Evolutionary conservation across 371 early-diverging fungal genomes (phyloP), one percentile per base, ranked within the genome.

Genomic region (Circinella minor): DNA sequence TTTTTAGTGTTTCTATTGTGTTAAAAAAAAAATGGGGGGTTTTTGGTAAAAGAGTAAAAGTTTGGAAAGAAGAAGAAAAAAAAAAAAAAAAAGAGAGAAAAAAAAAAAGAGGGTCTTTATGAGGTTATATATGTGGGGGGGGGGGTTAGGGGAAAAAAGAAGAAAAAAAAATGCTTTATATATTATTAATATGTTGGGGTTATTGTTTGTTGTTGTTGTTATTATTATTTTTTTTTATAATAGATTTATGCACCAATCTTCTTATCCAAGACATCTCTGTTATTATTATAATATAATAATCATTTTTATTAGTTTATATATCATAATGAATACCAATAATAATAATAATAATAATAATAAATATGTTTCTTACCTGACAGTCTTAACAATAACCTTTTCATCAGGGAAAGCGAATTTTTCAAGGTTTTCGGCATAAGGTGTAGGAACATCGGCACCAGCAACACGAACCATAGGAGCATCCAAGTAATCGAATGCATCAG

Each of bases 361-460:
- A 18, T 1, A 2, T 27, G 0, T 27, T 27, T 2, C 46, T 55
- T 55, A 55, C 68, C 89, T 88, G 70, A 86, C 85, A 69, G 89
- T 88, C 80, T 90, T 89, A 69, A 85, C 91, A 77, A 99, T 95
- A 78, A 91, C 90, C 68, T 94, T 91, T 46, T 89, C 84, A 72
- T 91, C 92, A 65, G 99, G 99, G 84, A 97, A 92, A 66, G 95
- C 89, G 71, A 92, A 86, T 47, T 81, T 81, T 86, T 99, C 99
- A 59, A 99, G 88, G 89, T 98, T 98, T 76, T 89, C 80, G 66
- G 99, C 98, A 81, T 99, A 99, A 60, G 99, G 99, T 77, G 96
- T 99, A 66, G 99, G 99, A 65, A 98, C 90, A 86, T 99, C 99
- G 74, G 99, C 98, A 79, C 98, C 98, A 67, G 97, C 95, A 61